Evolutionary conservation across 805 yeast genomes (phyloP).

Genomic region (Wickerhamiella qilinensis): DNA sequence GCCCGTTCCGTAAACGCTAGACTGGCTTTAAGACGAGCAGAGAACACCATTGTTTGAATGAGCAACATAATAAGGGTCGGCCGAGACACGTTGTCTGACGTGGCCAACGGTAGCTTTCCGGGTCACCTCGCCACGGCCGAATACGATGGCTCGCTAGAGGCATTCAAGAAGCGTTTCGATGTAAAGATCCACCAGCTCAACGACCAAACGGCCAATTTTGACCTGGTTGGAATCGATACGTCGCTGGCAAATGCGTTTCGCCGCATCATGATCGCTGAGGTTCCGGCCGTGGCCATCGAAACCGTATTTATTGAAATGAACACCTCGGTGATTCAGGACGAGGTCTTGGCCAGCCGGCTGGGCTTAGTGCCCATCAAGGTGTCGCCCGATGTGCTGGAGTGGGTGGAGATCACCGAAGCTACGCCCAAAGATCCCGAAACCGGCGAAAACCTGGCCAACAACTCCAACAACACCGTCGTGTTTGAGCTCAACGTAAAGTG

Average conservation of each 20-base stretch:
- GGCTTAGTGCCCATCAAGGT: constrained; percentile 83
- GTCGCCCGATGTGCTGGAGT: constrained; percentile 74
- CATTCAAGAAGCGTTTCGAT: constrained; percentile 52
- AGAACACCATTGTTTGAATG: neutral
- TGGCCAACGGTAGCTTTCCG: constrained; percentile 81
- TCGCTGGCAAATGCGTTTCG: constrained; percentile 93
- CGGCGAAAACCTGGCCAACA: constrained; percentile 27
- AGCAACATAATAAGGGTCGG: constrained; percentile 12
- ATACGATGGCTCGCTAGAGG: constrained; percentile 64
- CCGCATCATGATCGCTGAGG: constrained; percentile 92
- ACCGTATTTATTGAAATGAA: constrained; percentile 80
- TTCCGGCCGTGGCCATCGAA: constrained; percentile 92
- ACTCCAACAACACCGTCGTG: constrained; percentile 81
- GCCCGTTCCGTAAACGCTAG: neutral
- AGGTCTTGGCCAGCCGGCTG: constrained; percentile 87
- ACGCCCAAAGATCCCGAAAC: constrained; percentile 10
- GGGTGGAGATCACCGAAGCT: constrained; percentile 44
- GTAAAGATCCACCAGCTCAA: constrained; percentile 51
- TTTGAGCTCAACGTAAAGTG: constrained; percentile 69
- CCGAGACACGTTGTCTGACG: constrained; percentile 16
- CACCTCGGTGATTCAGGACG: constrained; percentile 94
- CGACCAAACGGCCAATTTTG: constrained; percentile 56
- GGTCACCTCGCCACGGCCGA: constrained; percentile 52
- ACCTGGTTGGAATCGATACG: constrained; percentile 72
- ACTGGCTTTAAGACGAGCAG: neutral